Conservation (phyloP, 352 stramenopile genomes). For the Phytophthora constricta region DNA sequence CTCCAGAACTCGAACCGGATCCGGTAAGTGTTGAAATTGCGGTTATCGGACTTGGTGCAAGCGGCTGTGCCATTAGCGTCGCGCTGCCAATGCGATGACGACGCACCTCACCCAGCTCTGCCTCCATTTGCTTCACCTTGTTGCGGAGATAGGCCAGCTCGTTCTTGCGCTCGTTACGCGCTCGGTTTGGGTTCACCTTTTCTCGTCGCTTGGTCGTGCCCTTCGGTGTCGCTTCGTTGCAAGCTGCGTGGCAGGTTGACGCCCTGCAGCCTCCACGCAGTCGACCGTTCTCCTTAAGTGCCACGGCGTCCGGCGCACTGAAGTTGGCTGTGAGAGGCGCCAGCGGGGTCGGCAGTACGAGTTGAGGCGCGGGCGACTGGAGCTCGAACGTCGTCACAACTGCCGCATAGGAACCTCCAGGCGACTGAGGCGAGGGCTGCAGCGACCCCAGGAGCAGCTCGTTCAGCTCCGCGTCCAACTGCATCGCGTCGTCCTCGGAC, state of each 20-base stretch:
- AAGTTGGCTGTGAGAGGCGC: conserved; percentile 15
- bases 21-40: conserved; percentile 3
- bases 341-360: conserved; percentile 26
- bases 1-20: not conserved
- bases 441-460: conserved; percentile 21
- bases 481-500: conserved; percentile 13
- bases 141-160: conserved; percentile 62
- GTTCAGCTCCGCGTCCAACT: conserved; percentile 24
- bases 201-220: conserved; percentile 15
- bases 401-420: conserved; percentile 12
- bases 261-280: conserved; percentile 16
- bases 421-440: conserved; percentile 10
- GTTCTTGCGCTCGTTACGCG: conserved; percentile 54
- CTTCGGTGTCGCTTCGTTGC: not conserved
- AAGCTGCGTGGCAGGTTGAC: conserved; percentile 1
- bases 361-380: not conserved
- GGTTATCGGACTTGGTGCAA: not conserved
- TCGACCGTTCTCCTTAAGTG: conserved; percentile 29
- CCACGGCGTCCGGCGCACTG: conserved; percentile 8
- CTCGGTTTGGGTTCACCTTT: conserved; percentile 50
- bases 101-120: conserved; percentile 29
- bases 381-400: not conserved
- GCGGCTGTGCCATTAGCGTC: conserved; percentile 6
- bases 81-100: conserved; percentile 12
- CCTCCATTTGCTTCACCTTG: conserved; percentile 53